Evolutionary conservation across 495 filamentous ascomycete genomes (phyloP).

Genomic region (Penicillium salamii): DNA sequence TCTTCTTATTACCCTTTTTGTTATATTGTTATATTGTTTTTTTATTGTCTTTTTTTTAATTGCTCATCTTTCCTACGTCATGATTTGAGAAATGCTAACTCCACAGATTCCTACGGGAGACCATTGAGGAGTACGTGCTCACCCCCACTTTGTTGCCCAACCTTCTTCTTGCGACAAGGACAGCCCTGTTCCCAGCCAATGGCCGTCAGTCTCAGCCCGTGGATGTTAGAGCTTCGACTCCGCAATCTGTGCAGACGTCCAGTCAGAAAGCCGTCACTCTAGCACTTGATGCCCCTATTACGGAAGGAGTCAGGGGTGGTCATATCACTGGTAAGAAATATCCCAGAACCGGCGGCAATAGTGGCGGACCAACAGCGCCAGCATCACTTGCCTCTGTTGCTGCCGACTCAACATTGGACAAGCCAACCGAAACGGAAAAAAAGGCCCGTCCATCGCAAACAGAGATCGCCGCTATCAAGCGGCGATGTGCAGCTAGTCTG

Average conservation of each 20-base stretch:
- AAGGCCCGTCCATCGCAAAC: constrained; percentile 25
- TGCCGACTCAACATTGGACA: constrained; percentile 1
- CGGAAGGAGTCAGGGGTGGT: constrained; percentile 3
- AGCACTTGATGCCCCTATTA: constrained; percentile 1
- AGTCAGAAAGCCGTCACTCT: constrained; percentile 12
- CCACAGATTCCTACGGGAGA: constrained; percentile 70
- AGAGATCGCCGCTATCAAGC: constrained; percentile 52
- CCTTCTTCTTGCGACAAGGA: constrained; percentile 68
- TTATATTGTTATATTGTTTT: too few relatives aligned
- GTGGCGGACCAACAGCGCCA: constrained; percentile 11
- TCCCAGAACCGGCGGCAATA: constrained; percentile 13
- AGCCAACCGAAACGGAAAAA: constrained; percentile 7
- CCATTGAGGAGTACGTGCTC: constrained; percentile 61
- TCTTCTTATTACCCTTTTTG: constrained; percentile 10
- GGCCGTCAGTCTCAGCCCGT: constrained; percentile 37
- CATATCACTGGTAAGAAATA: constrained; percentile 14
- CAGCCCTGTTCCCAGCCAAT: constrained; percentile 78
- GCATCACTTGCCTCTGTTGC: background rate
- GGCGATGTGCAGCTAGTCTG: constrained; percentile 52
- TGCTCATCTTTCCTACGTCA: constrained; percentile 18
- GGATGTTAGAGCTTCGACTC: constrained; percentile 23
- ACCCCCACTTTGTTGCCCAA: constrained; percentile 67
- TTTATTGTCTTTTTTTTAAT: constrained; percentile 9
- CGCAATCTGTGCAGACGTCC: constrained; percentile 30
- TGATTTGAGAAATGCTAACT: constrained; percentile 27